These are phyloP conservation scores for Xylaria nigripes DNA, from an alignment of 495 filamentous ascomycete species.

Conservation along the genomic window DNA sequence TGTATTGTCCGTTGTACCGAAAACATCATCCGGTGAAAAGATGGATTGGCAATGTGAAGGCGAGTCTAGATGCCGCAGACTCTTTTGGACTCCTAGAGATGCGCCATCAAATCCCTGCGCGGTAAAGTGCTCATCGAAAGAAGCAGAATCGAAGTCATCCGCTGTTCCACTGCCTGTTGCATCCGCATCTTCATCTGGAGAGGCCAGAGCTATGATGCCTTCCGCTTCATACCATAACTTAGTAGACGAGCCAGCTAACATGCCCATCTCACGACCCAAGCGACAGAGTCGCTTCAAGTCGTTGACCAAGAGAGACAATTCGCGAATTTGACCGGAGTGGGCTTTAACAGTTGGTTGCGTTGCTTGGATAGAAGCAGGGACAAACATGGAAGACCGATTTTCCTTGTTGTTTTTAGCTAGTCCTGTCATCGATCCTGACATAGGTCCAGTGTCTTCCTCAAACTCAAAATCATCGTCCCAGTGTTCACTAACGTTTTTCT, in stretches of 20 bases:
- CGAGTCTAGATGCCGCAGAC: neutral
- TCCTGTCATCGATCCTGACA: conserved; percentile 8
- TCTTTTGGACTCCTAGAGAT: conserved; percentile 33
- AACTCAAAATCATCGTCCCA: conserved; percentile 85
- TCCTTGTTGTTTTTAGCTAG: conserved; percentile 35
- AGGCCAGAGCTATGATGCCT: conserved; percentile 77
- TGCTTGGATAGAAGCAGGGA: conserved; percentile 75
- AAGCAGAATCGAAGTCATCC: conserved; percentile 21
- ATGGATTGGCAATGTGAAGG: conserved; percentile 45
- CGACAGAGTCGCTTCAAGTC: conserved; percentile 62
- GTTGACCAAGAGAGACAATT: conserved; percentile 69
- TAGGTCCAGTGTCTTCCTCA: conserved; percentile 37
- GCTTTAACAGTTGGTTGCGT: conserved; percentile 77
- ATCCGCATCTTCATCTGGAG: conserved; percentile 63
- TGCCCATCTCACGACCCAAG: conserved; percentile 57
- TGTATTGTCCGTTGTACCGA: conserved; percentile 39
- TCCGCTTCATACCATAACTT: conserved; percentile 80
- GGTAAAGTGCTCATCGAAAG: conserved; percentile 47
- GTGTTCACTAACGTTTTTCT: conserved; percentile 74
- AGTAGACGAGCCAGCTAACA: conserved; percentile 53
- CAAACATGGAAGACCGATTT: conserved; percentile 54
- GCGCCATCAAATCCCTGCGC: conserved; percentile 47
- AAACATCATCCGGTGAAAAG: conserved; percentile 56
- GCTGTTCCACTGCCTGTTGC: conserved; percentile 36
- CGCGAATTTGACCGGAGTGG: conserved; percentile 78